phyloP scores from a whole-genome alignment of 1,284 basidiomycete species.

The Acaromyces ingoldii region DNA sequence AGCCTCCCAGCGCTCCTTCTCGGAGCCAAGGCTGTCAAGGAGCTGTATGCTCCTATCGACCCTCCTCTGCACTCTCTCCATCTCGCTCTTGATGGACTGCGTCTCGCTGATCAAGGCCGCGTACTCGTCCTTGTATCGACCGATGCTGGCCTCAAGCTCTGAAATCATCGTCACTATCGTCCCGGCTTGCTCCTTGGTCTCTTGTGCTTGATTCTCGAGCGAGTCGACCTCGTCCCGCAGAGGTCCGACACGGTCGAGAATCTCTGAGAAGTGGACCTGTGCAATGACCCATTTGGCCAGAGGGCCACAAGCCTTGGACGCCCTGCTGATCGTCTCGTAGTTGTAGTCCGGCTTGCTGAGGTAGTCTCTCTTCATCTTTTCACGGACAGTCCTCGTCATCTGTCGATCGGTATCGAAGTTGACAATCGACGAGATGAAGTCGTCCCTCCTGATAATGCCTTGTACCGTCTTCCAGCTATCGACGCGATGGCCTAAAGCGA shows the following conservation, averaged over 20 bases:
- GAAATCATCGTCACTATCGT: conserved; percentile 87
- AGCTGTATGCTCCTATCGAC: conserved; percentile 95
- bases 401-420: conserved; percentile 88
- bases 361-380: conserved; percentile 90
- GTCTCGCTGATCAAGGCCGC: conserved; percentile 94
- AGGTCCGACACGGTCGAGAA: conserved; percentile 94
- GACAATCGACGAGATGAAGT: conserved; percentile 95
- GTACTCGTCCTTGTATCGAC: conserved; percentile 93
- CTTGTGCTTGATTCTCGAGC: conserved; percentile 83
- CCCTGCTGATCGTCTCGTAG: conserved; percentile 90
- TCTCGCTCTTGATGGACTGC: conserved; percentile 93
- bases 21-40: conserved; percentile 88
- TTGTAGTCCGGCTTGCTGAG: conserved; percentile 85
- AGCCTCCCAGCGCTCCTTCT: conserved; percentile 87
- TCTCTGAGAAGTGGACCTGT: conserved; percentile 95
- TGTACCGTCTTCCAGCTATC: conserved; percentile 97
- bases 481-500: conserved; percentile 91
- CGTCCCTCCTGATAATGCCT: conserved; percentile 90
- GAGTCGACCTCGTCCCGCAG: conserved; percentile 91
- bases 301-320: conserved; percentile 94
- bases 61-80: conserved; percentile 95
- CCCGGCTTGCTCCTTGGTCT: conserved; percentile 83
- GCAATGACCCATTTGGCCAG: conserved; percentile 98
- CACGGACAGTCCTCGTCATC: conserved; percentile 84
- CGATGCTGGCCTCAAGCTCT: conserved; percentile 89